Base-by-base conservation (phyloP, 352 stramenopile genomes). In the Globisporangium camurandrum region DNA sequence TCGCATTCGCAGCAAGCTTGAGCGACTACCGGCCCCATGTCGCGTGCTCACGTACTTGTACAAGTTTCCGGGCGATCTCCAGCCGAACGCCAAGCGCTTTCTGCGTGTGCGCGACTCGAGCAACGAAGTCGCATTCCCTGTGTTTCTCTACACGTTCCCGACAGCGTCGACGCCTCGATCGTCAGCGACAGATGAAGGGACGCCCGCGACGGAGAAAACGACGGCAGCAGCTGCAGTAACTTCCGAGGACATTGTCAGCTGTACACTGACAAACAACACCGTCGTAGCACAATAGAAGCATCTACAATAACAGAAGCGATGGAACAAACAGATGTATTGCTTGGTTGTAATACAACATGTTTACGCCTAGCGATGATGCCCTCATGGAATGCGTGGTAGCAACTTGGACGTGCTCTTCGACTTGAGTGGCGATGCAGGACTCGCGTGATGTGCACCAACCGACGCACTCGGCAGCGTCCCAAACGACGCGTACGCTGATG, bases 41-140 rank as follows among this genome's bases (percentile, higher is more conserved):
- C 71, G 75, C 20, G 77, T 92, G 12, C 58, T 88, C 45, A 89
- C 80, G 41, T 92, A 92, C 51, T 50, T 92, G 41, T 92, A 92
- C 66, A 67, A 64, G 40, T 75, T 89, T 42, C 69, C 77, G 0
- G 72, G 61, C 9, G 12, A 64, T 5, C 43, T 74, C 8, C 53
- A 48, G 12, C 58, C 65, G 16, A 52, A 64, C 28, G 61, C 51
- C 22, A 72, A 68, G 31, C 74, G 86, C 48, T 66, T 88, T 11
- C 47, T 92, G 26, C 57, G 54, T 14, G 59, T 55, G 10, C 75
- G 67, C 27, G 70, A 80, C 19, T 46, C 41, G 24, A 54, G 41
- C 16, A 42, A 61, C 8, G 64, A 86, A 28, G 62, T 79, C 26
- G 62, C 63, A 19, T 92, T 92, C 56, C 80, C 77, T 20, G 66